These are phyloP conservation scores for sorghum (Sorghum bicolor) DNA, from an alignment of 176 grass and related monocot genomes.

Conservation along the genomic window DNA sequence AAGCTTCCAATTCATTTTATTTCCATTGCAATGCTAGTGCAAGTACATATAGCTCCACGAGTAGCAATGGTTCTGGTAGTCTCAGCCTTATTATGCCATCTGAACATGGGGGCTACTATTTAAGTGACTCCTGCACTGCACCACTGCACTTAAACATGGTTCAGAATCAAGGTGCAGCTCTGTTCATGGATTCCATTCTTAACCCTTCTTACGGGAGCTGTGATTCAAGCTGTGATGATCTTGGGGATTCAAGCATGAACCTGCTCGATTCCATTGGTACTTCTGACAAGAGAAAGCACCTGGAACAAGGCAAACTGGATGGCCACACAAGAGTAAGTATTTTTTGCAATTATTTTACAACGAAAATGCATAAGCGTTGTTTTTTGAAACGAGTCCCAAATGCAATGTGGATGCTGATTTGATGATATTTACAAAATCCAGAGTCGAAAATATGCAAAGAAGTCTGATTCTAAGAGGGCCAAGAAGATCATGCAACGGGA, in stretches of 20 bases:
- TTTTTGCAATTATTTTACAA: background rate
- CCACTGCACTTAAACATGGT: conserved; percentile 45
- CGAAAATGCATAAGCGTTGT: background rate
- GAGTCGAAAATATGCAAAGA: conserved; percentile 42
- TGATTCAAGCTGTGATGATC: conserved; percentile 37
- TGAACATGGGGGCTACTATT: conserved; percentile 40
- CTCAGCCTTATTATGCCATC: conserved; percentile 30
- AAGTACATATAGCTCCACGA: conserved; percentile 32
- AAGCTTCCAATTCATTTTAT: conserved; percentile 37
- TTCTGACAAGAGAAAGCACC: conserved; percentile 49
- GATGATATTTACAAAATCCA: conserved; percentile 31
- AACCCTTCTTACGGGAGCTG: conserved; percentile 27
- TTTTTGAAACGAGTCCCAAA: background rate
- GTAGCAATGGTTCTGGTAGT: conserved; percentile 30
- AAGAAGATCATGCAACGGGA: conserved; percentile 33
- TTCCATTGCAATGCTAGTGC: conserved; percentile 35
- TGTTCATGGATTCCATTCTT: conserved; percentile 39
- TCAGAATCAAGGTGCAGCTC: conserved; percentile 37
- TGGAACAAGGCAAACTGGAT: conserved; percentile 33
- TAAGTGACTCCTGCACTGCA: conserved; percentile 31
- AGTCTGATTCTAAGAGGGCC: conserved; percentile 34
- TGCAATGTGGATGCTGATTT: background rate
- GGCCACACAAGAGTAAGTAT: conserved; percentile 39
- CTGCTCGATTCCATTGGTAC: conserved; percentile 8
- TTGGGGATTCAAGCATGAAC: conserved; percentile 35